Base-by-base conservation (phyloP, 345 rosid species). In the Salix viminalis region DNA sequence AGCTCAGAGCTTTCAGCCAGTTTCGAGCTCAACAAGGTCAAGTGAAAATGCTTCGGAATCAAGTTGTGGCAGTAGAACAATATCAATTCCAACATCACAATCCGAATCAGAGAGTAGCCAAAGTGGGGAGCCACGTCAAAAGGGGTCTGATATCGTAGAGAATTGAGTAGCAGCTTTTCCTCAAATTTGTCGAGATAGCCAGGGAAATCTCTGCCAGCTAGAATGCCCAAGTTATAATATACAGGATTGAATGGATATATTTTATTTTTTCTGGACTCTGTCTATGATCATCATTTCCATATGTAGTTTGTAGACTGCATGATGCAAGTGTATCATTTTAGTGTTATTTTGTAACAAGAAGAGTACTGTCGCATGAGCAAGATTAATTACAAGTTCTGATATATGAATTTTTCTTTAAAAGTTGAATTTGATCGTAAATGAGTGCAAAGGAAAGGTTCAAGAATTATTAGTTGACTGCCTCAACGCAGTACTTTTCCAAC, bases 71-170 rank as follows among this genome's bases (percentile, higher is more conserved):
- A 73, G 80, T 5, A 74, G 67, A 73, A 39, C 65, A 8, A 3
- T 68, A 58, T 54, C 83, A 6, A 18, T 28, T 39, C 54, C 64
- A 41, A 34, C 78, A 30, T 56, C 83, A 21, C 61, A 46, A 58
- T 83, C 82, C 3, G 84, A 76, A 72, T 80, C 79, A 2, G 76
- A 80, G 71, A 78, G 82, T 70, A 75, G 80, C 65, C 65, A 58
- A 0, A 80, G 66, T 30, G 76, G 56, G 44, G 74, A 73, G 67
- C 75, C 80, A 0, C 65, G 67, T 9, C 46, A 56, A 9, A 14
- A 1, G 60, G 56, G 41, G 6, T 54, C 52, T 4, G 42, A 56
- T 26, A 15, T 52, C 26, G 69, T 71, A 36, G 67, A 74, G 13
- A 66, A 60, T 14, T 72, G 11, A 56, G 24, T 16, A 4, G 21